A percentile compares a stretch with the other conserved stretches of the same genome.
phyloP scores from a whole-genome alignment of 345 rosid species.

The Eutrema heterophyllum region DNA sequence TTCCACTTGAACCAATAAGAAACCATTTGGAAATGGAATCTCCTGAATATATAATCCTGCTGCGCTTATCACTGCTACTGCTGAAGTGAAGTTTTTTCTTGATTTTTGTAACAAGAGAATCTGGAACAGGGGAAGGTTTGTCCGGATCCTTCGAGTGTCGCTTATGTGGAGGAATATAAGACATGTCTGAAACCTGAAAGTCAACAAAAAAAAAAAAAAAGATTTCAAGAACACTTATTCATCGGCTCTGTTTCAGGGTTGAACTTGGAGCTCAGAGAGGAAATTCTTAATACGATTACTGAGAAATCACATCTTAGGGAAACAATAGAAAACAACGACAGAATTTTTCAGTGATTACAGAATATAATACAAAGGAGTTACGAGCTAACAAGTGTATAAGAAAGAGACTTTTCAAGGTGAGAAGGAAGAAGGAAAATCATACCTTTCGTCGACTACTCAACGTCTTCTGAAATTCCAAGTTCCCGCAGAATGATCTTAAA shows the following conservation, averaged over 20 bases:
- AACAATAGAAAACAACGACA: too few relatives aligned
- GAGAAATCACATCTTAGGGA: too few relatives aligned
- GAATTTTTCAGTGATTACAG: too few relatives aligned
- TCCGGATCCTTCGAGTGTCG: slow-evolving; percentile 34
- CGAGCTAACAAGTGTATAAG: too few relatives aligned
- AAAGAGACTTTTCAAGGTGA: too few relatives aligned
- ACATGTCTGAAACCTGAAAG: slow-evolving; percentile 33
- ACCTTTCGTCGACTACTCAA: too few relatives aligned
- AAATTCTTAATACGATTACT: too few relatives aligned
- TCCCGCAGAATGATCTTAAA: too few relatives aligned
- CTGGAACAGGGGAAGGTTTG: slow-evolving; percentile 35
- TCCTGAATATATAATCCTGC: slow-evolving; percentile 15
- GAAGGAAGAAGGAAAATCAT: too few relatives aligned
- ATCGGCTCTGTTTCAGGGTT: background rate
- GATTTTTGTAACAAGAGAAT: slow-evolving; percentile 27
- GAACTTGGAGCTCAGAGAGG: too few relatives aligned
- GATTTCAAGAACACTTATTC: background rate
- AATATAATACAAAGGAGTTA: too few relatives aligned
- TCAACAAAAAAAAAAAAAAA: background rate
- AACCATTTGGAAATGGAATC: slow-evolving; percentile 41
- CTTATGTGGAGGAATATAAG: slow-evolving; percentile 66
- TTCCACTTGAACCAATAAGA: slow-evolving; percentile 40
- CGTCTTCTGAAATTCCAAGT: too few relatives aligned
- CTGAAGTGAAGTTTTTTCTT: slow-evolving; percentile 28
- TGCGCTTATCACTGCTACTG: background rate